A percentile compares a stretch with the other conserved stretches of the same genome.
Conservation (phyloP, 1,284 basidiomycete genomes). For the Melampsora larici-populina region DNA sequence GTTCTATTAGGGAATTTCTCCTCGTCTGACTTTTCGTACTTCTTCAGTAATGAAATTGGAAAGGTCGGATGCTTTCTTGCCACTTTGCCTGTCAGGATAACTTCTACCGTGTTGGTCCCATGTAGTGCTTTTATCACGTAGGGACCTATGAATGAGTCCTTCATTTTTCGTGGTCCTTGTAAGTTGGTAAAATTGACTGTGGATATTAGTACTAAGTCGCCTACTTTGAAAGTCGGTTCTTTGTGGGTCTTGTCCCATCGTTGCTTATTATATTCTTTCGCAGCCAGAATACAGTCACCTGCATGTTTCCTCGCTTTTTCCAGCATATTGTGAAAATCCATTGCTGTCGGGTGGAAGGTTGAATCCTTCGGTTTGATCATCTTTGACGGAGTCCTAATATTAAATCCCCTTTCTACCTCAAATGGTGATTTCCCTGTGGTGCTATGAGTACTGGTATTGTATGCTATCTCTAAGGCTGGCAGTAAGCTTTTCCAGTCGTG, state of each 20-base stretch:
- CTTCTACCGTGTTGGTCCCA: conserved; percentile 8
- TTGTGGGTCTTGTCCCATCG: too few relatives aligned
- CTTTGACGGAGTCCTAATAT: too few relatives aligned
- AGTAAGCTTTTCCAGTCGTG: too few relatives aligned
- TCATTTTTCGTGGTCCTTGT: conserved; percentile 1
- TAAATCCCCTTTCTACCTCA: too few relatives aligned
- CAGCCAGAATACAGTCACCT: background rate
- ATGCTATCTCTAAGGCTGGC: too few relatives aligned
- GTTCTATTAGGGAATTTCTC: background rate
- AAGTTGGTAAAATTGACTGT: background rate
- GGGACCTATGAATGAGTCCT: background rate
- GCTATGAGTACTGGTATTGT: too few relatives aligned
- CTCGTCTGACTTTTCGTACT: too few relatives aligned
- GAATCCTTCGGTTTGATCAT: background rate
- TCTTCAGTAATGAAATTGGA: conserved; percentile 3
- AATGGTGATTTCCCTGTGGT: too few relatives aligned
- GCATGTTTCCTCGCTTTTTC: background rate
- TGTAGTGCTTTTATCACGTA: background rate
- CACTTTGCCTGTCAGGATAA: background rate
- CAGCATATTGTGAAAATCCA: background rate
- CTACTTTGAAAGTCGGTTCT: background rate
- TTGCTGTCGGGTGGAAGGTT: background rate
- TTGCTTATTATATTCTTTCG: background rate
- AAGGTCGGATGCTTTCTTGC: conserved; percentile 11
- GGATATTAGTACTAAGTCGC: background rate